A percentile compares a stretch with the other conserved stretches of the same genome.
Conservation (phyloP, 1,284 basidiomycete species). For the Rhodotorula glutinis region DNA sequence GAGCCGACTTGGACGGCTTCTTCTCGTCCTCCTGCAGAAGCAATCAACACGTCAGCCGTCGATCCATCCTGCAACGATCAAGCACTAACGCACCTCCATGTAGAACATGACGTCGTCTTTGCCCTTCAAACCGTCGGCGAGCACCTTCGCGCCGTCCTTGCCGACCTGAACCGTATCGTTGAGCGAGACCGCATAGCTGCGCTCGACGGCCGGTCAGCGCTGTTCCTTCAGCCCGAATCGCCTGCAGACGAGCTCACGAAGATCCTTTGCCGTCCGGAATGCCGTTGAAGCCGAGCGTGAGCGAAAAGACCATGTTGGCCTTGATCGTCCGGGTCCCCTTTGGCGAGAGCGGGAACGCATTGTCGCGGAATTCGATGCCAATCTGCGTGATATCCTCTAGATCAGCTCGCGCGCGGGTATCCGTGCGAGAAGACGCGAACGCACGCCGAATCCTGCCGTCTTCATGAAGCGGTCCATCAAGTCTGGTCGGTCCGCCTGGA, state of each 20-base stretch:
- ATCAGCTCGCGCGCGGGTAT: too few relatives aligned
- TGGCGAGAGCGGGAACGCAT: conserved; percentile 71
- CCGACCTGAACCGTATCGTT: conserved; percentile 84
- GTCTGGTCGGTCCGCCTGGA: conserved; percentile 74
- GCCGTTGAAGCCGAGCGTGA: conserved; percentile 79
- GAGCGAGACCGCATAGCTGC: conserved; percentile 73
- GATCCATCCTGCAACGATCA: not conserved
- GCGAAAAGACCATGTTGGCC: conserved; percentile 78
- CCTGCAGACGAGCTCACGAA: conserved; percentile 56
- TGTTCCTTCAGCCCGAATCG: too few relatives aligned
- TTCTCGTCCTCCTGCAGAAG: conserved; percentile 46
- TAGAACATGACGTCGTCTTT: conserved; percentile 87
- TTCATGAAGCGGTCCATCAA: conserved; percentile 82
- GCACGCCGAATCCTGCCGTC: conserved; percentile 74
- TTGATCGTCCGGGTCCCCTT: conserved; percentile 74
- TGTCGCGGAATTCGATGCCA: conserved; percentile 91
- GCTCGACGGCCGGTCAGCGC: too few relatives aligned
- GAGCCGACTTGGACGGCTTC: conserved; percentile 54
- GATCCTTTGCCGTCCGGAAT: conserved; percentile 68
- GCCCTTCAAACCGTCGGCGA: conserved; percentile 80
- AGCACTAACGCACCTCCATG: conserved; percentile 50
- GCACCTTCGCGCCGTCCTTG: conserved; percentile 62
- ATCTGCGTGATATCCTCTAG: conserved; percentile 49
- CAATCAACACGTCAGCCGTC: not conserved
- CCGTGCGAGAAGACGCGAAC: too few relatives aligned